Evolutionary conservation across 768 basidiomycete genomes (phyloP), one percentile per base, ranked within the genome.

Genomic region (Omphalotus guepiniiformis): DNA sequence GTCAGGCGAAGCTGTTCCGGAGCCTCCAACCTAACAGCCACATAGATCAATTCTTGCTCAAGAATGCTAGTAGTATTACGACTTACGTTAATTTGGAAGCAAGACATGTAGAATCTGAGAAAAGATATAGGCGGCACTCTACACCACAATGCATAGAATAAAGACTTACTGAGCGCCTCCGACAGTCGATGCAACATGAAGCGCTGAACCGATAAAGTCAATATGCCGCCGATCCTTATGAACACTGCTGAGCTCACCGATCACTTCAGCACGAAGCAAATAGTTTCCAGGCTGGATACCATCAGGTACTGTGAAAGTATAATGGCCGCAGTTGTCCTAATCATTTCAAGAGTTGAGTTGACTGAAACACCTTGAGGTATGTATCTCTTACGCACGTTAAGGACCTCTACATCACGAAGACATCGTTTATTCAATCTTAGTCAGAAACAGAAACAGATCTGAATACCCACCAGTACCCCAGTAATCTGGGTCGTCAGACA

Each of bases 321-420:
- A 76, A 56, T 76, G 74, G n/a, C 75, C 76, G 47, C 75, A 78
- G 60, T 78, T 77, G 45, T 75, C 68, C 69, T 72, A 21, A 11
- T 22, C 1, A 22, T 22, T 15, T 22, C 34, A 44, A n/a, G n/a
- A 4, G 15, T 12, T 21, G 4, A 19, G 38, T 6, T 5, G 6
- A 3, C 13, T 25, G n/a, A 16, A 18, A 19, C 8, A 28, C 28
- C 21, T 27, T 2, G 18, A 1, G 16, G 2, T 18, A 34, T 9
- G n/a, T 18, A 15, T 4, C 16, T 8, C 12, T 15, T 4, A 44
- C 52, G 39, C 34, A 60, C 61, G 53, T 70, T 68, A 29, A 71
- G 53, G 29, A 68, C 63, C 54, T 65, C 64, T 58, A 40, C 19
- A 46, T n/a, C 29, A 21, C 23, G 22, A 15, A 1, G 7, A 27